Evolutionary conservation across 176 grass and related monocot species (phyloP).

Genomic region (Aechmea fasciata): DNA sequence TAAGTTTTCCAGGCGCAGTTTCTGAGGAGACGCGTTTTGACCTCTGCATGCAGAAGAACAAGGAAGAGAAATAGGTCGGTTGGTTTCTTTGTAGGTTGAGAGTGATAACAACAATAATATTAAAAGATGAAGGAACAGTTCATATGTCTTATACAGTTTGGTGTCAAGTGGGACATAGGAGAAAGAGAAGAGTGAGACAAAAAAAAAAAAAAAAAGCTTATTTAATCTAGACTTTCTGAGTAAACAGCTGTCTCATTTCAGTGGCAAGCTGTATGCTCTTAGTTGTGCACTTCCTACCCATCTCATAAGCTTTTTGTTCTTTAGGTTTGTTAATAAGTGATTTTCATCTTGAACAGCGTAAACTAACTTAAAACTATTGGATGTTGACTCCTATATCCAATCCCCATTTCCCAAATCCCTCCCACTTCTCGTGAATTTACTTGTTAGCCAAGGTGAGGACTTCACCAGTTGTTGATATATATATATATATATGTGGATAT

Average conservation of each 20-base stretch:
- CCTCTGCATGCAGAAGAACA: background rate
- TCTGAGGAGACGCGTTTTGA: slow-evolving; percentile 3
- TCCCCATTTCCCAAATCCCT: too few relatives aligned
- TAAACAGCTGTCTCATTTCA: background rate
- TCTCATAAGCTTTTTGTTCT: too few relatives aligned
- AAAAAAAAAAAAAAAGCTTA: background rate
- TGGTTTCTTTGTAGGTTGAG: background rate
- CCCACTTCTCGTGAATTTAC: too few relatives aligned
- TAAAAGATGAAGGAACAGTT: background rate
- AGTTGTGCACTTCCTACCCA: background rate
- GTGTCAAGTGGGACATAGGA: background rate
- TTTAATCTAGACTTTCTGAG: background rate
- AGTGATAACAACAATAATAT: background rate
- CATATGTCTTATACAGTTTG: background rate
- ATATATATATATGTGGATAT: too few relatives aligned
- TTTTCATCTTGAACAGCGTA: too few relatives aligned
- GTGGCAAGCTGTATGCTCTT: background rate
- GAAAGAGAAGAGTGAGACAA: background rate
- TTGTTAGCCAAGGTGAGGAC: too few relatives aligned
- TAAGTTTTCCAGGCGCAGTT: background rate
- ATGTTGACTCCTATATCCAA: too few relatives aligned
- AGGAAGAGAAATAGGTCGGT: background rate
- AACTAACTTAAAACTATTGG: too few relatives aligned
- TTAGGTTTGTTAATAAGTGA: too few relatives aligned
- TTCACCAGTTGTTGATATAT: too few relatives aligned